Percentiles rank a stretch among this genome's conserved stretches.
These are phyloP conservation scores for Fistulinella cinereoalba DNA, from an alignment of 1,284 basidiomycete species.

Conservation along the genomic window DNA sequence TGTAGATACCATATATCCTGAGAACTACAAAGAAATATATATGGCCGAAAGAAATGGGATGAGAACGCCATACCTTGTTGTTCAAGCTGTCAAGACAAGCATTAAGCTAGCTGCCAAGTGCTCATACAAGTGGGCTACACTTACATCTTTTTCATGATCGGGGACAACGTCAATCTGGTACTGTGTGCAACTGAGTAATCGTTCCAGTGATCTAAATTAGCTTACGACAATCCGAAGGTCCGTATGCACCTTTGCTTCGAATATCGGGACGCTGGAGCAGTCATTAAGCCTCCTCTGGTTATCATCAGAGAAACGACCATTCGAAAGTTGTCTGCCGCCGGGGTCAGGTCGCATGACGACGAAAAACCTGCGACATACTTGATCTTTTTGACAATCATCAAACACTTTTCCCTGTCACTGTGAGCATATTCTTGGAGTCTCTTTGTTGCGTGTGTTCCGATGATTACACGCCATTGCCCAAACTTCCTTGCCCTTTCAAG, in stretches of 20 bases:
- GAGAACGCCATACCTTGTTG: slow-evolving; percentile 44
- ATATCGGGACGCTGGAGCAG: slow-evolving; percentile 52
- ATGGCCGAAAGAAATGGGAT: neutral
- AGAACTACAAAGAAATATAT: slow-evolving; percentile 40
- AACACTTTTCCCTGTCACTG: slow-evolving; percentile 42
- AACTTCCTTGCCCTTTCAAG: slow-evolving; percentile 52
- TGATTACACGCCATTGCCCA: slow-evolving; percentile 52
- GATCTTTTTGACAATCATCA: slow-evolving; percentile 58
- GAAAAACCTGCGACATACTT: slow-evolving; percentile 35
- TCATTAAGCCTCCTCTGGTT: slow-evolving; percentile 64
- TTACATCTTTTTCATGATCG: slow-evolving; percentile 48
- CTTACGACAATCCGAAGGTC: slow-evolving; percentile 61
- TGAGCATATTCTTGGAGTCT: slow-evolving; percentile 42
- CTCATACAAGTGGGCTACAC: slow-evolving; percentile 19
- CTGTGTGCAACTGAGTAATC: slow-evolving; percentile 31
- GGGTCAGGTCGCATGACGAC: slow-evolving; percentile 1
- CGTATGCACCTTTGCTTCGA: slow-evolving; percentile 65
- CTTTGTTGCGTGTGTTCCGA: slow-evolving; percentile 44
- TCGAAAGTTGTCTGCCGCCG: slow-evolving; percentile 53
- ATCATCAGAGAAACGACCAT: slow-evolving; percentile 63
- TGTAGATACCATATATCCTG: slow-evolving; percentile 62
- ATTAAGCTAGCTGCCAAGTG: neutral
- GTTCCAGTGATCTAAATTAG: neutral
- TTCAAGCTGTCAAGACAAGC: slow-evolving; percentile 40
- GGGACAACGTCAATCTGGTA: slow-evolving; percentile 63